These are phyloP conservation scores for Candida montana DNA, from an alignment of 805 yeast species.

Conservation along the genomic window DNA sequence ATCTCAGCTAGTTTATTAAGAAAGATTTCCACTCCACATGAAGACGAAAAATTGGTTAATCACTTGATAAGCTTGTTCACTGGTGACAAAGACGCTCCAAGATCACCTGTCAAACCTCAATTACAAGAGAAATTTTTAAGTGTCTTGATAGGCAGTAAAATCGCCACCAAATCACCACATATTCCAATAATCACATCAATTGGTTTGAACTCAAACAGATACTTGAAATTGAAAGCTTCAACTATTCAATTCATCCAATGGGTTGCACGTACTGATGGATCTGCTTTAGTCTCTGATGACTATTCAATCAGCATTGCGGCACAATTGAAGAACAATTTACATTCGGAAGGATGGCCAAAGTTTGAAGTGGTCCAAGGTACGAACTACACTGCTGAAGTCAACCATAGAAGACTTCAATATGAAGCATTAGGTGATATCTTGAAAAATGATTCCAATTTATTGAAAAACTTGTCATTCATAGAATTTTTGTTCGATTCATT, in stretches of 20 bases:
- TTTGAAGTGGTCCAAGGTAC: constrained; percentile 34
- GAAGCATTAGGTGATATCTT: constrained; percentile 73
- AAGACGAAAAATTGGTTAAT: constrained; percentile 40
- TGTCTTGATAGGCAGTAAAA: constrained; percentile 45
- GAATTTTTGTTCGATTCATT: constrained; percentile 69
- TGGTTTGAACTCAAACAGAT: constrained; percentile 52
- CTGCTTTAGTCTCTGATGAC: constrained; percentile 12
- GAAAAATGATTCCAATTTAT: constrained; percentile 38
- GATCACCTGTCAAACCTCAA: constrained; percentile 48
- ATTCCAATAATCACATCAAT: constrained; percentile 48
- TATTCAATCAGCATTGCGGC: constrained; percentile 43
- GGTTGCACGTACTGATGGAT: constrained; percentile 36
- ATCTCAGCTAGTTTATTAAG: constrained; percentile 46
- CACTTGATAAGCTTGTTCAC: constrained; percentile 42
- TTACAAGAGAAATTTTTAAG: constrained; percentile 52
- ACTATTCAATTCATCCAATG: constrained; percentile 63
- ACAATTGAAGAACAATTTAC: constrained; percentile 46
- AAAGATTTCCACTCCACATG: constrained; percentile 47
- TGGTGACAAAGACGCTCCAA: constrained; percentile 38
- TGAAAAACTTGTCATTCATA: constrained; percentile 44
- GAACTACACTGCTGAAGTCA: constrained; percentile 29
- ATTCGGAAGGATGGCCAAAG: constrained; percentile 58
- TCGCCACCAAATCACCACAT: constrained; percentile 38
- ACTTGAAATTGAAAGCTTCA: constrained; percentile 45
- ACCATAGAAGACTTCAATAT: constrained; percentile 60